phyloP scores from a whole-genome alignment of 768 basidiomycete species.

The Cantharellus anzutake region DNA sequence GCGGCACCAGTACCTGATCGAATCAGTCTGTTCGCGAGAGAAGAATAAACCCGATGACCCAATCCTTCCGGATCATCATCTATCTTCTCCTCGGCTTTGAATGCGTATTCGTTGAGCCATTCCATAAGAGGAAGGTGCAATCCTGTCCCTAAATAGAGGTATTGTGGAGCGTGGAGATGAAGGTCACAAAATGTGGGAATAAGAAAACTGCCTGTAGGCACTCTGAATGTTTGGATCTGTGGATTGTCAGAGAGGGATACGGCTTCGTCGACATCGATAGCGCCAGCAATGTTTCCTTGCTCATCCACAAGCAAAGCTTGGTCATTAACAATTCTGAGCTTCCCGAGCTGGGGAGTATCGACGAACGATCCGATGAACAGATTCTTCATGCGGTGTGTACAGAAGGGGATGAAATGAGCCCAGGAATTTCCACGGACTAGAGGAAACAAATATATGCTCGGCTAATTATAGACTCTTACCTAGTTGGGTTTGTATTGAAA shows the following conservation, averaged over 20 bases:
- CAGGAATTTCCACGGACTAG: neutral
- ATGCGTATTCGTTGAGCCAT: slow-evolving; percentile 70
- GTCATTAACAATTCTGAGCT: neutral
- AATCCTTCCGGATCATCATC: slow-evolving; percentile 36
- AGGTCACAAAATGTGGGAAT: slow-evolving; percentile 69
- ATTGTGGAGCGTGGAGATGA: slow-evolving; percentile 80
- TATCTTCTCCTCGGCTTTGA: slow-evolving; percentile 58
- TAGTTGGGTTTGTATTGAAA: too few relatives aligned
- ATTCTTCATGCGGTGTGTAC: neutral
- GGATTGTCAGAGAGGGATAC: slow-evolving; percentile 1
- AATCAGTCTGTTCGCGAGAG: slow-evolving; percentile 44
- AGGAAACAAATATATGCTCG: too few relatives aligned
- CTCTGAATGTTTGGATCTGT: slow-evolving; percentile 10
- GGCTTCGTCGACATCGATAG: slow-evolving; percentile 1
- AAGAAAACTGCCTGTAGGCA: slow-evolving; percentile 42
- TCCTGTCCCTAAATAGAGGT: slow-evolving; percentile 72
- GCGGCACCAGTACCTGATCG: slow-evolving; percentile 64
- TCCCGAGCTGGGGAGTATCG: slow-evolving; percentile 1
- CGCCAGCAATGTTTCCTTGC: slow-evolving; percentile 9
- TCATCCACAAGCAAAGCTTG: slow-evolving; percentile 7
- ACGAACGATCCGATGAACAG: neutral
- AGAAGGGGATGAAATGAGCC: neutral
- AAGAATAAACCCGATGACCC: slow-evolving; percentile 46
- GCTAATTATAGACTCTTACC: too few relatives aligned
- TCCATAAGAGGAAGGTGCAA: slow-evolving; percentile 69